These are phyloP conservation scores for Prunus padus DNA, from an alignment of 306 rosid genomes.

Conservation along the genomic window DNA sequence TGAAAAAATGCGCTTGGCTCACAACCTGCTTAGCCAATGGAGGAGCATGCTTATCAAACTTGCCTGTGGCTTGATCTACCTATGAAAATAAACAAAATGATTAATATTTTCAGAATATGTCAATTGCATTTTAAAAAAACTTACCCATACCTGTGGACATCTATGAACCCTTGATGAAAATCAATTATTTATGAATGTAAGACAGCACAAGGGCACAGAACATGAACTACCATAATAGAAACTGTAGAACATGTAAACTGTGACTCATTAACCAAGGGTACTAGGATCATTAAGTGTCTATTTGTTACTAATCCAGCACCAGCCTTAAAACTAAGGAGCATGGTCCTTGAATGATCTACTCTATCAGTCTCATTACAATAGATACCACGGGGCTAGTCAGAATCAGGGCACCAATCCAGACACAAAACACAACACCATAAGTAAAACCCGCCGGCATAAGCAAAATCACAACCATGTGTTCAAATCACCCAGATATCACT, in stretches of 20 bases:
- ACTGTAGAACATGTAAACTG: background rate
- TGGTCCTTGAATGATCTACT: background rate
- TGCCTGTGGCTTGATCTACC: constrained; percentile 57
- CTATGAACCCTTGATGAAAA: background rate
- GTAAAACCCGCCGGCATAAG: background rate
- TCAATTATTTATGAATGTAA: background rate
- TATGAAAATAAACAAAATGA: constrained; percentile 12
- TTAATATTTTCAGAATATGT: background rate
- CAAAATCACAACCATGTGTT: background rate
- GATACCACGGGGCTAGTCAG: background rate
- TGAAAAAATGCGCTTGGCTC: constrained; percentile 25
- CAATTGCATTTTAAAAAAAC: background rate
- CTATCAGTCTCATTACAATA: background rate
- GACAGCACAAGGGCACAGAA: background rate
- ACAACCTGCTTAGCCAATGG: constrained; percentile 49
- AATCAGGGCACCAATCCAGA: background rate
- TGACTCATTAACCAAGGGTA: background rate
- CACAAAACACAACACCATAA: background rate
- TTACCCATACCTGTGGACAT: background rate
- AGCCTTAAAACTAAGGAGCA: background rate
- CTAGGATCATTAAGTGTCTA: background rate
- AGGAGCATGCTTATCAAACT: constrained; percentile 66
- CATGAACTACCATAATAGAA: background rate
- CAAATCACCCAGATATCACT: background rate
- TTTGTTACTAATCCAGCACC: background rate